These are phyloP conservation scores for Dendryphion nanum DNA, from an alignment of 2,329 filamentous ascomycete species.

Conservation along the genomic window DNA sequence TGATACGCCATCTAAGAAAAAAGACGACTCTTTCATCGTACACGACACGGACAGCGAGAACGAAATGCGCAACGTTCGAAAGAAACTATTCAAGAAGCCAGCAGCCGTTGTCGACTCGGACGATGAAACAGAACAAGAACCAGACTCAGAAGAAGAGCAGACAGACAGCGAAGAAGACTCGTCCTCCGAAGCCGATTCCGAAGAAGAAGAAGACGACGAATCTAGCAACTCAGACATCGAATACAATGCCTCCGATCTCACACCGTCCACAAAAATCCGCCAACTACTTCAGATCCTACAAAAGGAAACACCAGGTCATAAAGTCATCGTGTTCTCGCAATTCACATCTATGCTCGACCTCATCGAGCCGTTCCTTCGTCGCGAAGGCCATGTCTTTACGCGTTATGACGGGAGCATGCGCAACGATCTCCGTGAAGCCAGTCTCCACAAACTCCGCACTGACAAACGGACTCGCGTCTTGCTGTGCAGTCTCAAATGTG, in stretches of 20 bases:
- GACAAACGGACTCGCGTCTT: conserved; percentile 76
- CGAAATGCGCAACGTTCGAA: conserved; percentile 29
- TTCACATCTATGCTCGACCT: conserved; percentile 98
- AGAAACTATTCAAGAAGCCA: conserved; percentile 42
- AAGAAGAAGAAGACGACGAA: conserved; percentile 44
- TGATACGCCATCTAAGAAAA: conserved; percentile 20
- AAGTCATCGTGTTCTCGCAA: conserved; percentile 97
- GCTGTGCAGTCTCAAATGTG: conserved; percentile 91
- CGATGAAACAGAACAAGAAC: conserved; percentile 26
- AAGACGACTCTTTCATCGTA: conserved; percentile 34
- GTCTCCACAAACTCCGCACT: conserved; percentile 71
- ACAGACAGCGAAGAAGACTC: conserved; percentile 21
- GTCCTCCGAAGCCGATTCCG: conserved; percentile 40
- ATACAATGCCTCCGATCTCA: conserved; percentile 47
- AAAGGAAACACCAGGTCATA: conserved; percentile 76
- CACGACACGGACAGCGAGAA: conserved; percentile 41
- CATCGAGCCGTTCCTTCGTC: conserved; percentile 83
- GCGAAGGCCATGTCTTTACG: conserved; percentile 72
- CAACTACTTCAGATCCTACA: conserved; percentile 79
- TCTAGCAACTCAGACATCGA: conserved; percentile 40
- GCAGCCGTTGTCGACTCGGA: conserved; percentile 52
- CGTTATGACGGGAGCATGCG: conserved; percentile 95
- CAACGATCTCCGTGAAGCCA: conserved; percentile 88
- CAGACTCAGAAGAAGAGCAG: conserved; percentile 10
- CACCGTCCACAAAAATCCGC: conserved; percentile 86